phyloP scores from a whole-genome alignment of 306 rosid species.

The Sophora flavescens region DNA sequence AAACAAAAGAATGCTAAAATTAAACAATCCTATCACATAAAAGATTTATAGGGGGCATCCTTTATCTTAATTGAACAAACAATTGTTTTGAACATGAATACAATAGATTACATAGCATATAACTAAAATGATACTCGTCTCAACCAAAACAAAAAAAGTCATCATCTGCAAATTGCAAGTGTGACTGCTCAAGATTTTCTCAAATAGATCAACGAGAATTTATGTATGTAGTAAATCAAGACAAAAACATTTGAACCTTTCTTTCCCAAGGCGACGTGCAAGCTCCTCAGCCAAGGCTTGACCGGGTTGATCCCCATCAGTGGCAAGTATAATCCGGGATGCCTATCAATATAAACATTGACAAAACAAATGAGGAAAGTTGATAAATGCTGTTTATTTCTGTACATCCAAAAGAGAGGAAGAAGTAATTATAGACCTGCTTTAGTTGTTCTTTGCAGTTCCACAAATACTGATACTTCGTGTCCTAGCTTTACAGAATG shows the following conservation, averaged over 20 bases:
- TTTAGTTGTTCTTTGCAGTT: constrained; percentile 84
- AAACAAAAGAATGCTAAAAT: constrained; percentile 26
- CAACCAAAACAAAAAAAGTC: not conserved
- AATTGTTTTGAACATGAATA: constrained; percentile 16
- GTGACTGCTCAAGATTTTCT: constrained; percentile 13
- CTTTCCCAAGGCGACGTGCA: constrained; percentile 97
- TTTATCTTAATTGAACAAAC: constrained; percentile 22
- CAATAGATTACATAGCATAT: not conserved
- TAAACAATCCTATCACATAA: not conserved
- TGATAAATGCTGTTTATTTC: constrained; percentile 17
- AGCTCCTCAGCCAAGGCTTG: constrained; percentile 99
- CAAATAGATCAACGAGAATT: constrained; percentile 29
- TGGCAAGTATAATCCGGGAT: constrained; percentile 88
- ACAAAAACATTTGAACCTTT: constrained; percentile 62
- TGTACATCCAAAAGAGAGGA: constrained; percentile 36
- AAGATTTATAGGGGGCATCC: constrained; percentile 9
- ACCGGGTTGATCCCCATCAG: constrained; percentile 96
- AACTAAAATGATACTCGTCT: constrained; percentile 16
- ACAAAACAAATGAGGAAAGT: constrained; percentile 33
- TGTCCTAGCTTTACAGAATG: constrained; percentile 86
- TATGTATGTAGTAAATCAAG: constrained; percentile 21
- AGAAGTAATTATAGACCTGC: constrained; percentile 61
- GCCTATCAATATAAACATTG: constrained; percentile 62
- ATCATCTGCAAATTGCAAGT: constrained; percentile 14
- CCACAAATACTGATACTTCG: constrained; percentile 92